These are phyloP conservation scores for Lachancea lanzarotensis DNA, from an alignment of 805 yeast species.

Conservation along the genomic window DNA sequence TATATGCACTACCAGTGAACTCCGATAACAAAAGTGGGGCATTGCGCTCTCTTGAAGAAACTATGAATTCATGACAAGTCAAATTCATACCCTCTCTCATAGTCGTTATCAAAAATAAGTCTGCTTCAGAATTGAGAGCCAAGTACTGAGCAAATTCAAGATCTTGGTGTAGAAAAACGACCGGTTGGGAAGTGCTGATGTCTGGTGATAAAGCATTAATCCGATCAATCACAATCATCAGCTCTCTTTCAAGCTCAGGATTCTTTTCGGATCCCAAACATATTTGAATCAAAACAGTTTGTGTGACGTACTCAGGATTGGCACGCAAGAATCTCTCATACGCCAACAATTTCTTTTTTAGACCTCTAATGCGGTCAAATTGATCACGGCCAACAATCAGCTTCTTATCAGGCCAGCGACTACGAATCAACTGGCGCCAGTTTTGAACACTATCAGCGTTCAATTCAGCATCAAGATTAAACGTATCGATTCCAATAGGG, in stretches of 20 bases:
- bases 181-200: constrained; percentile 73
- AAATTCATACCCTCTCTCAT: constrained; percentile 96
- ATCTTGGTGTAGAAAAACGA: constrained; percentile 81
- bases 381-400: constrained; percentile 85
- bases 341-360: constrained; percentile 79
- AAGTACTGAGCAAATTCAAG: constrained; percentile 83
- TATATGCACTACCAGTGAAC: constrained; percentile 88
- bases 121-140: constrained; percentile 81
- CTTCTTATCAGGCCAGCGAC: constrained; percentile 65
- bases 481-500: constrained; percentile 77
- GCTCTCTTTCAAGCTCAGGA: constrained; percentile 62
- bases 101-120: constrained; percentile 78
- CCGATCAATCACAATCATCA: constrained; percentile 72
- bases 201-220: constrained; percentile 73
- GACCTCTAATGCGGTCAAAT: constrained; percentile 79
- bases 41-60: constrained; percentile 60
- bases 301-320: constrained; percentile 64
- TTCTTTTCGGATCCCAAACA: constrained; percentile 58
- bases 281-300: constrained; percentile 75
- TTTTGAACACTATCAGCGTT: constrained; percentile 45
- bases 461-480: constrained; percentile 43
- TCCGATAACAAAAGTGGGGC: constrained; percentile 86
- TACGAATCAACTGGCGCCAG: constrained; percentile 67
- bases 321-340: constrained; percentile 69
- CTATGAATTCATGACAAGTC: constrained; percentile 90